Evolutionary conservation across 2,329 filamentous ascomycete genomes (phyloP), one percentile per base, ranked within the genome.

Genomic region (Cercospora berteroae): DNA sequence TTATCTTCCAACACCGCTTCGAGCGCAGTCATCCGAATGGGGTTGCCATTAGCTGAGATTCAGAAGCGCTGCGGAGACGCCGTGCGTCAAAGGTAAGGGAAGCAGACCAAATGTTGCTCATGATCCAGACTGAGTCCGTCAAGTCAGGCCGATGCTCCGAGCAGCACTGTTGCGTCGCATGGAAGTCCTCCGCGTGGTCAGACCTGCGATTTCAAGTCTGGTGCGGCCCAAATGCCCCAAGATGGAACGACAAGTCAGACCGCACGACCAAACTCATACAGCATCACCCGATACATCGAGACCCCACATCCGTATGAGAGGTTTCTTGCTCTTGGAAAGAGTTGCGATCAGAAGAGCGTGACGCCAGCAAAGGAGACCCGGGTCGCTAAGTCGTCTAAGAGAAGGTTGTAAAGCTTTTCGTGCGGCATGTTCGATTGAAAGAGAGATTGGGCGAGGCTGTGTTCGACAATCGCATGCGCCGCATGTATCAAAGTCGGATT

Each of bases 1-100:
- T 2, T 13, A 2, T 5, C 23, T 25, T 29, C 33, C 20, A 23
- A 13, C 16, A 33, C 25, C 42, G 39, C 23, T 50, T 23, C 12
- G 44, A 50, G 44, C 44, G 44, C 44, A 13, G 5, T 50, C 44
- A 12, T 16, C 31, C 63, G 63, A 20, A 68, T 68, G 66, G 60
- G 20, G 27, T 60, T 60, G 59, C 60, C 66, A 31, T 63, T 59
- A 52, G 63, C 63, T 42, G 63, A 65, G 25, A 65, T 65, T 25
- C 60, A 27, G 29, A 60, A 48, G 18, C 59, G 25, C 13, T 50
- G 42, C 48, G 63, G 56, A 18, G 60, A 52, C 59, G 36, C 27
- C 23, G 60, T 18, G n/a, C 10, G 39, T 42, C 33, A 48, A 55
- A 2, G 62, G 66, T 67, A 48, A 9, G 36, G 12, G n/a, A 29